Evolutionary conservation across 352 stramenopile genomes (phyloP).

Genomic region (Plasmopara muralis): DNA sequence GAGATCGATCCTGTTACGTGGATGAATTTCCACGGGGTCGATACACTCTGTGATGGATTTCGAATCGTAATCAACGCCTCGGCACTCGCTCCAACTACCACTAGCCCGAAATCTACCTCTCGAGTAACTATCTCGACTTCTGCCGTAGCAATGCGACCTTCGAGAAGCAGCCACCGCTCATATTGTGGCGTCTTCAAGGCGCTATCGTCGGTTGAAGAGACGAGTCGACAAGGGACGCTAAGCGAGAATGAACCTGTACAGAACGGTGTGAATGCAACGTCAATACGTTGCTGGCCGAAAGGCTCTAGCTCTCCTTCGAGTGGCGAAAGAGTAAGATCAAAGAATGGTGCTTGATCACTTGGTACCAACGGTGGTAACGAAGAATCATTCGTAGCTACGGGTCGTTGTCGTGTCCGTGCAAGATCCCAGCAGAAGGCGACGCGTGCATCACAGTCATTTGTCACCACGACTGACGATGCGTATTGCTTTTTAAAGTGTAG

Average conservation of each 20-base stretch:
- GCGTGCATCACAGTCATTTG: conserved; percentile 29
- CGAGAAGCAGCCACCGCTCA: conserved; percentile 47
- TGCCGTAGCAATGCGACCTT: conserved; percentile 34
- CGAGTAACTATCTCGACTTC: conserved; percentile 38
- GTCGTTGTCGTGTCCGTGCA: conserved; percentile 8
- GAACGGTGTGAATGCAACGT: conserved; percentile 37
- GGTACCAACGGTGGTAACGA: conserved; percentile 1
- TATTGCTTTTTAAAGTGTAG: conserved; percentile 13
- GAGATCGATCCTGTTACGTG: conserved; percentile 20
- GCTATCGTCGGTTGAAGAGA: conserved; percentile 1
- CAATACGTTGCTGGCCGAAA: conserved; percentile 9
- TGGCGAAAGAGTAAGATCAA: conserved; percentile 23
- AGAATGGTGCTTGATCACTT: conserved; percentile 8
- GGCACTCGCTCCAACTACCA: conserved; percentile 47
- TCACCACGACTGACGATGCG: conserved; percentile 10
- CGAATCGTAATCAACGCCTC: conserved; percentile 25
- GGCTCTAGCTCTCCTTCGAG: conserved; percentile 20
- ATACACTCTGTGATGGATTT: conserved; percentile 20
- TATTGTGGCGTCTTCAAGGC: conserved; percentile 7
- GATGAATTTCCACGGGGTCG: conserved; percentile 37
- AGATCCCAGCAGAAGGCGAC: conserved; percentile 34
- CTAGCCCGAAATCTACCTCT: conserved; percentile 72
- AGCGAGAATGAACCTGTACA: conserved; percentile 41
- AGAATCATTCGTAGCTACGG: conserved; percentile 10
- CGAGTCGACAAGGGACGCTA: conserved; percentile 34